A percentile compares a stretch with the other conserved stretches of the same genome.
Evolutionary conservation across 345 rosid species (phyloP).

Genomic region (Aquilaria malaccensis): DNA sequence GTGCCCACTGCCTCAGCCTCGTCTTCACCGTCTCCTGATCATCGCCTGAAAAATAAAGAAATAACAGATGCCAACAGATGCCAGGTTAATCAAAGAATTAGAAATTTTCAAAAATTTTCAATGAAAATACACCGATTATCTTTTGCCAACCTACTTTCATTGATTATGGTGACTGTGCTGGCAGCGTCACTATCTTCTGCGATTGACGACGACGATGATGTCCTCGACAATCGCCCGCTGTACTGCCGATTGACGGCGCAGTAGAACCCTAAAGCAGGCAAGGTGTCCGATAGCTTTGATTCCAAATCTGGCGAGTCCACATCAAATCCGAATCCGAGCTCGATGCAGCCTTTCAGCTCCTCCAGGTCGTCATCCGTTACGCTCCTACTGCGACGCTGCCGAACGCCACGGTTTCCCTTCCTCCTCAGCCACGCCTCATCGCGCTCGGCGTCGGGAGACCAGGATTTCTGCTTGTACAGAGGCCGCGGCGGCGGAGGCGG

Average conservation of each 20-base stretch:
- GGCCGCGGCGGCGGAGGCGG: conserved; percentile 22
- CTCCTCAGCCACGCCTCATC: conserved; percentile 73
- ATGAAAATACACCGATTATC: not conserved
- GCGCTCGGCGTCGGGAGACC: conserved; percentile 73
- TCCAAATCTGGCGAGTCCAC: conserved; percentile 59
- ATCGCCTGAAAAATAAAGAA: conserved; percentile 37
- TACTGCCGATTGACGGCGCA: conserved; percentile 71
- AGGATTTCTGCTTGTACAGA: conserved; percentile 53
- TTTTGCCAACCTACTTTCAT: conserved; percentile 35
- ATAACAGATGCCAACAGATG: not conserved
- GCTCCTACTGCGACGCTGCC: conserved; percentile 37
- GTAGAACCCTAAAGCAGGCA: conserved; percentile 75
- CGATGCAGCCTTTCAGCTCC: conserved; percentile 81
- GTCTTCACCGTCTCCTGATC: conserved; percentile 66
- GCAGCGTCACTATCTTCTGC: conserved; percentile 35
- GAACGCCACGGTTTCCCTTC: conserved; percentile 20
- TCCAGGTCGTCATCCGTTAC: conserved; percentile 73
- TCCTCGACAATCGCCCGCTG: conserved; percentile 39
- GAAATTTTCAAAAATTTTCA: not conserved
- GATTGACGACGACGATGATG: conserved; percentile 53
- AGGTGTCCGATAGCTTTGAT: conserved; percentile 49
- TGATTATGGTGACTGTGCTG: conserved; percentile 38
- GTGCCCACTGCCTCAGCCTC: conserved; percentile 85
- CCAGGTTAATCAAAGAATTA: not conserved
- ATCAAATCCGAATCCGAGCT: conserved; percentile 75